A percentile compares a stretch with the other conserved stretches of the same genome.
Evolutionary conservation across 192 early-diverging fungal genomes (phyloP).

Genomic region (Coemansia sp.): DNA sequence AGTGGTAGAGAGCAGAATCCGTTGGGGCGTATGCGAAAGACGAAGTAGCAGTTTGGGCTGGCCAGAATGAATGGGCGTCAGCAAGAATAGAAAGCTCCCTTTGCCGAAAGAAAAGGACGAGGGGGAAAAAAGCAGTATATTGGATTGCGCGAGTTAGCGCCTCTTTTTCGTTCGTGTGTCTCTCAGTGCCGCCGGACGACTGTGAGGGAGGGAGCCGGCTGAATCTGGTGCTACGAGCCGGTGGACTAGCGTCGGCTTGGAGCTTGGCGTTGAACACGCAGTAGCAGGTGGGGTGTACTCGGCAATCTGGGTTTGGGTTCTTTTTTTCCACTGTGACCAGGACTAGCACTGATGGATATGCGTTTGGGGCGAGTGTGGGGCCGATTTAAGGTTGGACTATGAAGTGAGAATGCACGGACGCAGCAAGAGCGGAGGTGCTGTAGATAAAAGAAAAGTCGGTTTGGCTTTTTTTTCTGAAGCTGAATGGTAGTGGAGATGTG

Average conservation of each 20-base stretch:
- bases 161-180: not conserved
- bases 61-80: not conserved
- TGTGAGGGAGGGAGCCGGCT: slow-evolving; percentile 6
- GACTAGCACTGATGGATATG: not conserved
- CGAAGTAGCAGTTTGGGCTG: not conserved
- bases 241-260: not conserved
- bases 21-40: not conserved
- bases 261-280: not conserved
- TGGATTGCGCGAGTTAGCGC: slow-evolving; percentile 1
- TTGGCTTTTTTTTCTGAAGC: not conserved
- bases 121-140: not conserved
- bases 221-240: slow-evolving; percentile 3
- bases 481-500: not conserved
- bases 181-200: not conserved
- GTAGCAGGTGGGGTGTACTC: not conserved
- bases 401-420: not conserved
- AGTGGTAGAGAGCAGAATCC: slow-evolving; percentile 1
- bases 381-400: slow-evolving; percentile 1
- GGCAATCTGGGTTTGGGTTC: not conserved
- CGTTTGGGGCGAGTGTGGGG: not conserved
- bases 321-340: not conserved
- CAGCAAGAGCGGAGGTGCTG: not conserved
- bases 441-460: not conserved
- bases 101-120: not conserved
- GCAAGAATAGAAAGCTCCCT: not conserved